Base-by-base conservation (phyloP, 441 rosid genomes). In the Erodium texanum region DNA sequence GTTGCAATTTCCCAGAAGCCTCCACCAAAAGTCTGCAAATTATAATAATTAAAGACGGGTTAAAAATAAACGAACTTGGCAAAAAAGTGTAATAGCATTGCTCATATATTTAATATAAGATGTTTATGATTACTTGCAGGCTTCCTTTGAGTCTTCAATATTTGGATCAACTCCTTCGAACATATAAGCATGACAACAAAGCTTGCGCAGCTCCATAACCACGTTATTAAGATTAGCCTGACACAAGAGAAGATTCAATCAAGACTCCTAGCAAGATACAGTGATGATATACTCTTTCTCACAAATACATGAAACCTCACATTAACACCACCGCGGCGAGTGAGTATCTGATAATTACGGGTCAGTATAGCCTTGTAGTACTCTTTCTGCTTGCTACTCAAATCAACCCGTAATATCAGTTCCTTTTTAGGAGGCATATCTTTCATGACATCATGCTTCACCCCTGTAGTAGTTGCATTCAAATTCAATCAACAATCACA, bases 351-450 rank as follows among this genome's bases (percentile, higher is more conserved):
- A 81, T 90, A 95, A 73, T 95, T 95, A 76, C 96, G 98, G 48
- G 99, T 92, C 76, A 85, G 83, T 71, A 95, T 95, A 32, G 97
- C 98, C 79, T 89, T 95, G 86, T 95, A 95, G 78, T 92, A 95
- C 76, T 95, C 98, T 80, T 95, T 92, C 77, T 95, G 98, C 82
- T 84, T 85, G 80, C 84, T 80, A 77, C 96, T 95, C 73, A 95
- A 77, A 45, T 95, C 98, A 80, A 90, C 89, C 56, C 98, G 98
- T 68, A 92, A 81, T 78, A 95, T 95, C 66, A 95, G 99, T 77
- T 95, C 99, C 80, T 89, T 92, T 71, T 95, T 95, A n/a, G 99
- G 99, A 76, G 99, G 99, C 76, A 95, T 82, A 77, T 92, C 97
- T 77, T 85, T 92, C 98, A 92, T 89, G 50, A 95, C 99, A 77